Conservation (phyloP, 2,329 filamentous ascomycete species). For the Zymoseptoria tritici region DNA sequence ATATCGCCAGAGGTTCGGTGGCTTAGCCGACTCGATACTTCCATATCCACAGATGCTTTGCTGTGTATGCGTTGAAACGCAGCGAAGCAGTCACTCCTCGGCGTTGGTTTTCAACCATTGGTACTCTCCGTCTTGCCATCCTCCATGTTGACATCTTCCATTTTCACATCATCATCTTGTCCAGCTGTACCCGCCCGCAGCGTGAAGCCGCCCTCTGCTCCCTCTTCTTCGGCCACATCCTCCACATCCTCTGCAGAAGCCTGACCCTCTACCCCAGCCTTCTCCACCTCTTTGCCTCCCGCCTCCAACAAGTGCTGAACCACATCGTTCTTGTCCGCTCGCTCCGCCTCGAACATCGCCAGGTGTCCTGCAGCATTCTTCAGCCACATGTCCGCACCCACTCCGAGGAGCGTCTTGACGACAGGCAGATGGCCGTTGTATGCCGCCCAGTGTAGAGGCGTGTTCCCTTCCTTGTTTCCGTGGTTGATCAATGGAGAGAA, state of each 20-base stretch:
- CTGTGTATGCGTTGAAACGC: background rate
- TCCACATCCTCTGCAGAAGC: conserved; percentile 16
- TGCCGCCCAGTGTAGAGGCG: conserved; percentile 87
- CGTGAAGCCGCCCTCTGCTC: conserved; percentile 11
- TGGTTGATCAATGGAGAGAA: conserved; percentile 51
- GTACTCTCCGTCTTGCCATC: background rate
- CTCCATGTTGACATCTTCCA: background rate
- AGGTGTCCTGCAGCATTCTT: conserved; percentile 78
- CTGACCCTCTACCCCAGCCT: conserved; percentile 13
- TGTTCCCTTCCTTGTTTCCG: conserved; percentile 78
- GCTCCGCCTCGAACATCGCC: conserved; percentile 44
- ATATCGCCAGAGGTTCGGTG: no score
- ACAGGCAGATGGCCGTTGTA: conserved; percentile 77
- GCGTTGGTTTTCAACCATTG: background rate
- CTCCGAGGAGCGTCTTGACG: conserved; percentile 68
- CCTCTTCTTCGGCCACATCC: conserved; percentile 13
- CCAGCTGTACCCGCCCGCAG: conserved; percentile 4
- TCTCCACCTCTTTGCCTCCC: conserved; percentile 34
- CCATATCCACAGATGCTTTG: background rate
- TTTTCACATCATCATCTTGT: conserved; percentile 6
- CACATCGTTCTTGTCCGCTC: conserved; percentile 43
- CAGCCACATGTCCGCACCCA: conserved; percentile 68
- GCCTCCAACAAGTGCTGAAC: conserved; percentile 42
- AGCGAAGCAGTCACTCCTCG: background rate
- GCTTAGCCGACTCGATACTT: no score